Base-by-base conservation (phyloP, 2,329 filamentous ascomycete genomes). In the Pyrenophora teres region DNA sequence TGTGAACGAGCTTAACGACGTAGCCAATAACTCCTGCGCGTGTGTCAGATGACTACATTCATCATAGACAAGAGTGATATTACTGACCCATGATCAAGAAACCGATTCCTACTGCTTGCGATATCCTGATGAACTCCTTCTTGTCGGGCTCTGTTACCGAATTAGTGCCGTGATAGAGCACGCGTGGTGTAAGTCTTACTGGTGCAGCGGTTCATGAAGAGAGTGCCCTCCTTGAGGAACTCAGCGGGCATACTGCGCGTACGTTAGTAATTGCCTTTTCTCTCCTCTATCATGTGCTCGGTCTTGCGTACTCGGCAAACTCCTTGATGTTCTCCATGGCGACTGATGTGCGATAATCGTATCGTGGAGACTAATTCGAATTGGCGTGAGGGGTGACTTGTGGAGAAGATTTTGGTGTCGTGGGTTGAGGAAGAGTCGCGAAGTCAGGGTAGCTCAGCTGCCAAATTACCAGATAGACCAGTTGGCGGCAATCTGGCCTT, bases 261-360 rank as follows among this genome's bases (percentile, higher is more conserved):
- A 27, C 48, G 59, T 72, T 61, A 71, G 68, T 52, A 48, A 30
- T 42, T 19, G 23, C 27, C 27, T 30, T 30, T 9, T 30, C 27
- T 19, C 21, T 25, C 31, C 35, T 32, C 15, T 21, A 37, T 40
- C 12, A 18, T 33, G 42, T 39, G 38, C 10, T 13, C 25, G 35
- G 46, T 37, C 23, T 30, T n/a, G 52, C 68, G 45, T 72, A 70
- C 70, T 90, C 87, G 70, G 88, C 81, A 67, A 90, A 77, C 71
- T 89, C 85, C 74, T 88, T 85, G 65, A 89, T 74, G 73, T 87
- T 82, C 72, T 88, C 87, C 74, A 85, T 81, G 83, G 86, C 85
- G 70, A 64, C 43, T 52, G 46, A 21, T 53, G 41, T 50, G 50
- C 16, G 33, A 12, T 33, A 35, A 21, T 36, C 40, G 19, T 38